Percentiles rank a stretch among this genome's conserved stretches.
Conservation (phyloP, 2,329 filamentous ascomycete species). For the Arthrobotrys sphaeroides region DNA sequence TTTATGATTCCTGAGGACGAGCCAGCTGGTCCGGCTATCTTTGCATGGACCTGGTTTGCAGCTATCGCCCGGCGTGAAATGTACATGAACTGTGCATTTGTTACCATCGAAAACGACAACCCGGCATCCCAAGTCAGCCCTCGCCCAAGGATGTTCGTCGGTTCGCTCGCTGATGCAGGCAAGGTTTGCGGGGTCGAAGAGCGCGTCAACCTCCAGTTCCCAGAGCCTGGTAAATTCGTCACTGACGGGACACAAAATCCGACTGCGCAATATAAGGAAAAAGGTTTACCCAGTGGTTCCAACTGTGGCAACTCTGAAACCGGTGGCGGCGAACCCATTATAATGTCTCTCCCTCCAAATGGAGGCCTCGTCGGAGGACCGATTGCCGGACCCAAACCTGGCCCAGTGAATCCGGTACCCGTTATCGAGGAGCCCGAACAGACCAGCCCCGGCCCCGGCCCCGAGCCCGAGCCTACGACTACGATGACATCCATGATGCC, state of each 20-base stretch:
- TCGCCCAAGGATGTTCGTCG: constrained; percentile 44
- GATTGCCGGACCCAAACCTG: constrained; percentile 20
- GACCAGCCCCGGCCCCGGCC: not conserved
- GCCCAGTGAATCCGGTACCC: not conserved
- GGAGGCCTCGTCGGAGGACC: not conserved
- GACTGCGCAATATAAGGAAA: constrained; percentile 4
- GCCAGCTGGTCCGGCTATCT: constrained; percentile 53
- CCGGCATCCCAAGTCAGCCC: not conserved
- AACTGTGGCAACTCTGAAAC: constrained; percentile 15
- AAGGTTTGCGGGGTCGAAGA: constrained; percentile 9
- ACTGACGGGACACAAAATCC: constrained; percentile 21
- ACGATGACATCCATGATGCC: not conserved
- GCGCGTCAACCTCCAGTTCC: constrained; percentile 31
- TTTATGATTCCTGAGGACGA: constrained; percentile 65
- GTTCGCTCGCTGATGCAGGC: not conserved
- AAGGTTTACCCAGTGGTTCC: constrained; percentile 8
- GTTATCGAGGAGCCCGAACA: too few species aligned
- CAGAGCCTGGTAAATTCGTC: constrained; percentile 24
- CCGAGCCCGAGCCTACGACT: not conserved
- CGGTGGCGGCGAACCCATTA: constrained; percentile 30
- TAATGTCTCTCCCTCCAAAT: not conserved
- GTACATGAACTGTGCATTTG: constrained; percentile 85
- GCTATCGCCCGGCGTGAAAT: constrained; percentile 79
- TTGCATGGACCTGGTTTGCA: constrained; percentile 76
- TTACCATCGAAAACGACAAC: constrained; percentile 67